Evolutionary conservation across 768 basidiomycete species (phyloP), one percentile per base, ranked within the genome.

Genomic region (Pulveroboletus sp.): DNA sequence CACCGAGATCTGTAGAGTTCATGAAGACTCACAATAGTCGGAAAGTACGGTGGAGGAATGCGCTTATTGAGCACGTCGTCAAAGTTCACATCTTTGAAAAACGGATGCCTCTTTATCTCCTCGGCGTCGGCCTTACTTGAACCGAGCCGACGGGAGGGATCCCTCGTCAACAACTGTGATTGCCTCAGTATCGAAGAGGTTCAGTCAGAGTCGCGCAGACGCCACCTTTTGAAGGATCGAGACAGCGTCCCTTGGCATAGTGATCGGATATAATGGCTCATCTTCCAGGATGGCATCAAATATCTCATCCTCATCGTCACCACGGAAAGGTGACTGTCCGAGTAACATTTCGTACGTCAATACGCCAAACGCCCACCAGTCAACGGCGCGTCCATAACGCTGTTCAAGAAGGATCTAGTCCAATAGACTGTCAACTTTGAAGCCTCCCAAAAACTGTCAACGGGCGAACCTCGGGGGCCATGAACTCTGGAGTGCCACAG

Each of bases 291-390:
- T 98, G 36, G 96, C 96, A 68, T 99, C 96, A 67, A 98, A 99
- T 52, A 99, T 98, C 76, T 99, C 96, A 64, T 99, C 96, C 68
- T 98, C 96, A 58, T 98, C 96, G 60, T 99, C 96, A 50, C 96
- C 96, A 39, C 94, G 86, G 86, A 99, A 99, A 4, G 96, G 96
- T 5, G 96, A 98, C 71, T 98, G 96, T 40, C 96, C 96, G 24
- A 98, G 78, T 47, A 99, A 71, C 96, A 99, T 99, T 72, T 99
- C 96, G 66, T 99, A 99, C 24, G 89, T 97, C 60, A 99, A 71
- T 5, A 99, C 96, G 56, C 96, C 96, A 67, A 98, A 98, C 11
- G 96, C 96, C 96, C 96, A 99, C 96, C 96, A 99, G 66, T 99
- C 96, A 37, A 99, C 96, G 10, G 96, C 95, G 35, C 93, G 91